Evolutionary conservation across 768 basidiomycete genomes (phyloP).

Genomic region (Rhizopogon vesiculosus): DNA sequence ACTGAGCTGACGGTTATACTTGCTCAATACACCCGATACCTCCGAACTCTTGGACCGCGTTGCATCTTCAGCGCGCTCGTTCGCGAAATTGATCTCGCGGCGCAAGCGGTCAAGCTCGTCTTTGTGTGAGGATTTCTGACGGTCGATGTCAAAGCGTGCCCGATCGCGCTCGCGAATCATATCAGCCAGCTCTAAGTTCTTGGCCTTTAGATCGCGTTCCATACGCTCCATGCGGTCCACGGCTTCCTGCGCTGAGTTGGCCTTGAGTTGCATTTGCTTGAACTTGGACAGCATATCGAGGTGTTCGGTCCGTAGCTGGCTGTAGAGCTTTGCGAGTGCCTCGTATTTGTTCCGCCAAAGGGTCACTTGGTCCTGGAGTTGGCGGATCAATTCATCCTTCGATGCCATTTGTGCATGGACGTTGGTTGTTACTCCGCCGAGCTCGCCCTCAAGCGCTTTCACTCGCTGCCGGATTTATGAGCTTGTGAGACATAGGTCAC

Average conservation of each 20-base stretch:
- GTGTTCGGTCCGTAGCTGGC: conserved; percentile 95
- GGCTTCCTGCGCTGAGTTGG: conserved; percentile 96
- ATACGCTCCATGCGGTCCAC: conserved; percentile 98
- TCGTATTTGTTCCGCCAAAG: conserved; percentile 99
- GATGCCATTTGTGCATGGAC: conserved; percentile 81
- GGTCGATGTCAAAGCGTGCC: conserved; percentile 91
- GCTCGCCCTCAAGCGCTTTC: conserved; percentile 90
- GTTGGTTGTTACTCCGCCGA: conserved; percentile 68
- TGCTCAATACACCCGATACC: conserved; percentile 79
- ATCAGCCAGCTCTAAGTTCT: conserved; percentile 96
- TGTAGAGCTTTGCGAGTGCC: conserved; percentile 96
- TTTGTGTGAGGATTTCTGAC: conserved; percentile 90
- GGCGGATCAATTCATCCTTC: conserved; percentile 94
- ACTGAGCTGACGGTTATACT: conserved; percentile 93
- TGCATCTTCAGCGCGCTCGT: conserved; percentile 96
- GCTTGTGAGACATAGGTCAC: neutral
- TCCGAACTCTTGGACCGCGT: conserved; percentile 90
- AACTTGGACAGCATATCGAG: conserved; percentile 95
- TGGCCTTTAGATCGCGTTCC: conserved; percentile 97
- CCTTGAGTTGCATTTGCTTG: conserved; percentile 96
- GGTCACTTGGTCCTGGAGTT: conserved; percentile 94
- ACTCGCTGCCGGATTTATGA: conserved; percentile 59
- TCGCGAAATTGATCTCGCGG: conserved; percentile 90
- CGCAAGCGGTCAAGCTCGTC: conserved; percentile 91
- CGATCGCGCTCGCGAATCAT: conserved; percentile 98